These are phyloP conservation scores for Pseudovirgaria hyperparasitica DNA, from an alignment of 2,329 filamentous ascomycete genomes.

Conservation along the genomic window DNA sequence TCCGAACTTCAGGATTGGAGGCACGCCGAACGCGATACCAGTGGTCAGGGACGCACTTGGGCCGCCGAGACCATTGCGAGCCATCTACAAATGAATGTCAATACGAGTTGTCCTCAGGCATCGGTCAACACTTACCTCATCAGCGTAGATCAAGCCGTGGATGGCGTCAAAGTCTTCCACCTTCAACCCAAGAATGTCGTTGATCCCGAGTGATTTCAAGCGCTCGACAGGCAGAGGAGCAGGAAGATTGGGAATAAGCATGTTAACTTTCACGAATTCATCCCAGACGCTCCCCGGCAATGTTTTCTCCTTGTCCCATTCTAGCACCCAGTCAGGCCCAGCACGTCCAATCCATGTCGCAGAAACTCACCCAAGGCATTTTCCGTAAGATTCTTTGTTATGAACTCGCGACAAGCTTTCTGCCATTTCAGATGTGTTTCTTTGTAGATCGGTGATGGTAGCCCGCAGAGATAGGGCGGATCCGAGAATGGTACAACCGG, in stretches of 20 bases:
- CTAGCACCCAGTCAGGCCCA: too few relatives aligned
- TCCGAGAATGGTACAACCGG: conserved; percentile 54
- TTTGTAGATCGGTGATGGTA: conserved; percentile 61
- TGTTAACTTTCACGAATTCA: conserved; percentile 51
- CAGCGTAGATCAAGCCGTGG: conserved; percentile 56
- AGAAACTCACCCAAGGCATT: too few relatives aligned
- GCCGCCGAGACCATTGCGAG: conserved; percentile 50
- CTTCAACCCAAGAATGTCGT: conserved; percentile 52
- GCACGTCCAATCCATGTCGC: too few relatives aligned
- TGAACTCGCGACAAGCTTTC: conserved; percentile 52
- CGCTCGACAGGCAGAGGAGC: conserved; percentile 56
- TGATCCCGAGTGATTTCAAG: conserved; percentile 52
- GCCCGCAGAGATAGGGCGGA: conserved; percentile 55
- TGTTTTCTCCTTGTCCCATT: conserved; percentile 56
- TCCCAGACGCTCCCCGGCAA: conserved; percentile 52
- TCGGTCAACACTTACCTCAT: conserved; percentile 38
- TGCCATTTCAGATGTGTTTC: conserved; percentile 54
- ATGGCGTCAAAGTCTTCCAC: conserved; percentile 65
- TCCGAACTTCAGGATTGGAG: conserved; percentile 59
- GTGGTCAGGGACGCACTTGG: conserved; percentile 54
- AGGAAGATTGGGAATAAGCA: conserved; percentile 58
- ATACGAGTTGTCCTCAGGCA: neutral
- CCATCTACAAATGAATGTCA: conserved; percentile 36
- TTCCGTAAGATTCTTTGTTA: conserved; percentile 48
- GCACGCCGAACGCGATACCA: conserved; percentile 60